These are phyloP conservation scores for Coemansia furcata DNA, from an alignment of 192 early-diverging fungal species.

Conservation along the genomic window DNA sequence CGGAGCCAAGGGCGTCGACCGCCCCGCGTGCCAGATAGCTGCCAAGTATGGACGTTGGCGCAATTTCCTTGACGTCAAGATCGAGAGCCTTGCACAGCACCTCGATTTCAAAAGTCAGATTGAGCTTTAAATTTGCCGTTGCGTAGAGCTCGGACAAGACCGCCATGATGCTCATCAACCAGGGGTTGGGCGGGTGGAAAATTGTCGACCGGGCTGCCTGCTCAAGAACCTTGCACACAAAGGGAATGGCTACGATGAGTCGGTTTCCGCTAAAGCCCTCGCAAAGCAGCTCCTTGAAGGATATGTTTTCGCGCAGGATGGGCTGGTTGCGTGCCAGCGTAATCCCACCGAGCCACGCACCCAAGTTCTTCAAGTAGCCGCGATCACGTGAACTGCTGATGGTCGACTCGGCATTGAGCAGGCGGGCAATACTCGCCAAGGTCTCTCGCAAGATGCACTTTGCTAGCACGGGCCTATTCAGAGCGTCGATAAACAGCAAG, in stretches of 20 bases:
- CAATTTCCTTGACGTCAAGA: constrained; percentile 75
- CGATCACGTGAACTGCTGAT: constrained; percentile 86
- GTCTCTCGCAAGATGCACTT: constrained; percentile 87
- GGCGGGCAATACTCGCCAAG: constrained; percentile 76
- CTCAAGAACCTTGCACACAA: constrained; percentile 96
- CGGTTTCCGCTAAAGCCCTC: constrained; percentile 86
- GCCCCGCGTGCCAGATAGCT: constrained; percentile 11
- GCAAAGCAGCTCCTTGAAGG: constrained; percentile 91
- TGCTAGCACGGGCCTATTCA: constrained; percentile 66
- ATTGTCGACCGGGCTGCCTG: constrained; percentile 80
- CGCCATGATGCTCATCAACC: constrained; percentile 94
- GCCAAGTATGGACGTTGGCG: constrained; percentile 36
- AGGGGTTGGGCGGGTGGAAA: constrained; percentile 95
- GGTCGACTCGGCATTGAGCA: constrained; percentile 93
- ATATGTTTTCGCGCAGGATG: constrained; percentile 92
- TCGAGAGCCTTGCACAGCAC: constrained; percentile 90
- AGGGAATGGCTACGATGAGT: constrained; percentile 95
- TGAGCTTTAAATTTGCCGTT: constrained; percentile 90
- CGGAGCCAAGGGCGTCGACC: constrained; percentile 20
- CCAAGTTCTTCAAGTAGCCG: constrained; percentile 90
- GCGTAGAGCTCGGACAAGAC: constrained; percentile 91
- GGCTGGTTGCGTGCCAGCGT: constrained; percentile 95
- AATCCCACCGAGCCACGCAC: constrained; percentile 95
- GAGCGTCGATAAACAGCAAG: constrained; percentile 74
- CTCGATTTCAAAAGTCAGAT: constrained; percentile 97